Conservation (phyloP, 495 filamentous ascomycete species). For the Aspergillus indologenus region DNA sequence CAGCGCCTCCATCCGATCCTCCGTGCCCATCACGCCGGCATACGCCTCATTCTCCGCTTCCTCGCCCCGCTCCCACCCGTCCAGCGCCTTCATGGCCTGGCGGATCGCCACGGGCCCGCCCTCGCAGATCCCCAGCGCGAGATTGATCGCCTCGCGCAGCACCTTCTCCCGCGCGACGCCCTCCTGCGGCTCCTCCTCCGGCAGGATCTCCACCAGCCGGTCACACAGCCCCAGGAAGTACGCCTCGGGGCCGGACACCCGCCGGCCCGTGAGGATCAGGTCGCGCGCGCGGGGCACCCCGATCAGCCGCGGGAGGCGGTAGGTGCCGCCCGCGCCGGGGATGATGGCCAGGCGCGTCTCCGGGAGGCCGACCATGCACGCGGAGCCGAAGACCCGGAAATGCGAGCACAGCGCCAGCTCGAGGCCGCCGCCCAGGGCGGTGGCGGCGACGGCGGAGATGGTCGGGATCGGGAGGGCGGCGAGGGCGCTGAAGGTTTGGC, state of each 20-base stretch:
- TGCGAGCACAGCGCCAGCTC: slow-evolving; percentile 85
- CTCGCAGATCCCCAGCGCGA: slow-evolving; percentile 79
- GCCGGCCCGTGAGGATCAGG: slow-evolving; percentile 78
- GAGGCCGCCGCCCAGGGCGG: slow-evolving; percentile 87
- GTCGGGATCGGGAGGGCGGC: slow-evolving; percentile 78
- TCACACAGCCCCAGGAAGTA: slow-evolving; percentile 82
- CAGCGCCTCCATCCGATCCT: slow-evolving; percentile 85
- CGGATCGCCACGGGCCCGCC: slow-evolving; percentile 79
- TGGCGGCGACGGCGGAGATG: slow-evolving; percentile 74
- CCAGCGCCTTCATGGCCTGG: slow-evolving; percentile 69
- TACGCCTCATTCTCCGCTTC: slow-evolving; percentile 75
- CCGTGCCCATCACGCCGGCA: slow-evolving; percentile 70
- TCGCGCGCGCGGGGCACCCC: slow-evolving; percentile 75
- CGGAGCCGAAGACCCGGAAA: slow-evolving; percentile 76
- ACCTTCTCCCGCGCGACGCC: slow-evolving; percentile 60
- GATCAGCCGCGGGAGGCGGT: slow-evolving; percentile 73
- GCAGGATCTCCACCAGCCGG: slow-evolving; percentile 69
- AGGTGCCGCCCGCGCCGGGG: slow-evolving; percentile 90
- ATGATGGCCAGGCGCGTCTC: slow-evolving; percentile 92
- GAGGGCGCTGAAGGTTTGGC: slow-evolving; percentile 65
- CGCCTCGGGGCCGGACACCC: slow-evolving; percentile 74
- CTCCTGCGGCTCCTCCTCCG: slow-evolving; percentile 51
- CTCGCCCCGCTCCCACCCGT: slow-evolving; percentile 56
- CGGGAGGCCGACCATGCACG: slow-evolving; percentile 73
- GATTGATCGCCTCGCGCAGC: slow-evolving; percentile 67